These are phyloP conservation scores for Megacollybia marginata DNA, from an alignment of 768 basidiomycete species.

Conservation along the genomic window DNA sequence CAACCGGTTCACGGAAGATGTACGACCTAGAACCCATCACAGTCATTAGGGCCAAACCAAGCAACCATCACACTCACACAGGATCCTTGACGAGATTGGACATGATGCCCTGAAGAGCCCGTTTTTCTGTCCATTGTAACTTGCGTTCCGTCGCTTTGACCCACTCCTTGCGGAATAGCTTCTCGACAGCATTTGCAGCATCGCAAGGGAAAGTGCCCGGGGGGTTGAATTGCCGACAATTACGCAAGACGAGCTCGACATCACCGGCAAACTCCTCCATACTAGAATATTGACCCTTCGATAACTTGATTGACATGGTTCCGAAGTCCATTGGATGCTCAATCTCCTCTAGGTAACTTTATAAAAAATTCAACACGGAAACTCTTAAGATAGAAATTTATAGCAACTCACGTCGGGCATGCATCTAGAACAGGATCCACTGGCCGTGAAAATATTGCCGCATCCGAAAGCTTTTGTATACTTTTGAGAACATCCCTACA, in stretches of 20 bases:
- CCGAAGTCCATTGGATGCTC: constrained; percentile 93
- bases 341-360: constrained; percentile 84
- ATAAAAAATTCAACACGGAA: neutral
- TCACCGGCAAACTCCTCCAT: constrained; percentile 83
- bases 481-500: constrained; percentile 81
- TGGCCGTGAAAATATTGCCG: constrained; percentile 71
- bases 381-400: constrained; percentile 32
- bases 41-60: constrained; percentile 3
- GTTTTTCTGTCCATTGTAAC: constrained; percentile 74
- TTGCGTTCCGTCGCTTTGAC: constrained; percentile 63
- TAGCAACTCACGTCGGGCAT: constrained; percentile 66
- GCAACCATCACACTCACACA: constrained; percentile 34
- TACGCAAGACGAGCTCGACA: constrained; percentile 74
- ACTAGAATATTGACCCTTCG: constrained; percentile 57
- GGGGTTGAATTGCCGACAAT: constrained; percentile 92
- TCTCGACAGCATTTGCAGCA: constrained; percentile 71
- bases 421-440: constrained; percentile 92
- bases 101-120: constrained; percentile 64
- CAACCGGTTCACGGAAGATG: constrained; percentile 82
- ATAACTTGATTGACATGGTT: constrained; percentile 79
- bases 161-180: constrained; percentile 82
- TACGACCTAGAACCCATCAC: constrained; percentile 45
- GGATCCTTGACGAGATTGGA: constrained; percentile 63
- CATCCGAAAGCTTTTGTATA: constrained; percentile 65
- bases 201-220: constrained; percentile 65